Percentiles rank a stretch among this genome's conserved stretches.
Conservation (phyloP, 768 basidiomycete species). For the Amanita brunnescens region DNA sequence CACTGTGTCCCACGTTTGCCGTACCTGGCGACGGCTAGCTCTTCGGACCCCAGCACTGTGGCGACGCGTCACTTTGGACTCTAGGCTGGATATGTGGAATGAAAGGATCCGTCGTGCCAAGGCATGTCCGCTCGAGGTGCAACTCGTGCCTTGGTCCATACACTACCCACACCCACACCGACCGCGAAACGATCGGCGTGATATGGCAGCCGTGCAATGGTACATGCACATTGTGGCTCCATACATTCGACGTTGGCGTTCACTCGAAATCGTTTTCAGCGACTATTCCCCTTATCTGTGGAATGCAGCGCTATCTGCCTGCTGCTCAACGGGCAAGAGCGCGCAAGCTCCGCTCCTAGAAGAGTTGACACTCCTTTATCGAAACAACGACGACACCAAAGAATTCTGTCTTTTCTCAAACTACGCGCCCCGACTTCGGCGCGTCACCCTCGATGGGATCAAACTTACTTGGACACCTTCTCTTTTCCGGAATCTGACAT, state of each 20-base stretch:
- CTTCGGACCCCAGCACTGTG: slow-evolving; percentile 56
- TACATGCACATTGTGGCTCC: slow-evolving; percentile 52
- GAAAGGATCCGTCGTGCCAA: slow-evolving; percentile 53
- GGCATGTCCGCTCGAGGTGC: slow-evolving; percentile 53
- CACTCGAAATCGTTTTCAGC: slow-evolving; percentile 47
- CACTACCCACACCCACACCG: slow-evolving; percentile 18
- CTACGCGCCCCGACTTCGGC: slow-evolving; percentile 45
- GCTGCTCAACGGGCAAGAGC: slow-evolving; percentile 29
- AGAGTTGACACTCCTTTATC: slow-evolving; percentile 49
- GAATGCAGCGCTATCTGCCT: slow-evolving; percentile 54
- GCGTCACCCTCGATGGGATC: slow-evolving; percentile 54
- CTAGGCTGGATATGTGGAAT: slow-evolving; percentile 48
- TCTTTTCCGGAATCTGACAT: slow-evolving; percentile 52
- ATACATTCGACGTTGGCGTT: slow-evolving; percentile 49
- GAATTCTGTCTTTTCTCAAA: slow-evolving; percentile 59
- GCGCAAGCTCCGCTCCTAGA: slow-evolving; percentile 37
- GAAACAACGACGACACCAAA: slow-evolving; percentile 60
- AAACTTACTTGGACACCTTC: slow-evolving; percentile 54
- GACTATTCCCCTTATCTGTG: slow-evolving; percentile 57
- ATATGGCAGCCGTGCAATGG: slow-evolving; percentile 43
- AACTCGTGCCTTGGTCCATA: slow-evolving; percentile 30
- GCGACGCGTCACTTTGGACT: slow-evolving; percentile 47
- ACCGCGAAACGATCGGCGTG: slow-evolving; percentile 25
- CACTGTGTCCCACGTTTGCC: slow-evolving; percentile 61
- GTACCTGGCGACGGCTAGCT: slow-evolving; percentile 52